phyloP scores from a whole-genome alignment of 2,329 filamentous ascomycete genomes.

The Cladophialophora exuberans region DNA sequence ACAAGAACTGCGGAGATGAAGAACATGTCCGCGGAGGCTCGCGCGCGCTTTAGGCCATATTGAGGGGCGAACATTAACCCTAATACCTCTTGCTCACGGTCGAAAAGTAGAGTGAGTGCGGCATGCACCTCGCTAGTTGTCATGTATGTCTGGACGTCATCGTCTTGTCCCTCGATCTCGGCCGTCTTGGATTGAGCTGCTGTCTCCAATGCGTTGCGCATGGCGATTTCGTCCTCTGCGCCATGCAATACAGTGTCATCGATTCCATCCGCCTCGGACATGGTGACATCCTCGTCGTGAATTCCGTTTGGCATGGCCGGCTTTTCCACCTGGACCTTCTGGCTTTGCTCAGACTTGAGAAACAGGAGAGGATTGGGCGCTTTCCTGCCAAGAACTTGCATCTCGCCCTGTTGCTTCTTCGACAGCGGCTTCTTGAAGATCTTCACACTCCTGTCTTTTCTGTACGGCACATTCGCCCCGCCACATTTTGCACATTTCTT shows the following conservation, averaged over 20 bases:
- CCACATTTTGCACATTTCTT: constrained; percentile 71
- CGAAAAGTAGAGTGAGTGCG: constrained; percentile 76
- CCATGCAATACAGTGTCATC: constrained; percentile 59
- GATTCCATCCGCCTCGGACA: constrained; percentile 46
- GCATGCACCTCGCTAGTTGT: constrained; percentile 82
- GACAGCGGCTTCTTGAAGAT: constrained; percentile 80
- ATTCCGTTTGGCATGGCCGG: constrained; percentile 23
- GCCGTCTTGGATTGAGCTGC: constrained; percentile 34
- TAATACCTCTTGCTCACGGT: constrained; percentile 83
- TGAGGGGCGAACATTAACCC: constrained; percentile 82
- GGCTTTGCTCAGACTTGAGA: constrained; percentile 52
- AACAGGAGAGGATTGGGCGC: constrained; percentile 71
- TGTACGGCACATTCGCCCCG: constrained; percentile 75
- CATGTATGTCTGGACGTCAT: constrained; percentile 70
- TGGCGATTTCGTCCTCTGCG: constrained; percentile 61
- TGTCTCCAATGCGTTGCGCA: constrained; percentile 49
- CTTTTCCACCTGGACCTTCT: constrained; percentile 40
- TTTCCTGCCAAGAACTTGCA: constrained; percentile 68
- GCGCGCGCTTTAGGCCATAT: constrained; percentile 60
- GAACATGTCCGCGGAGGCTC: constrained; percentile 84
- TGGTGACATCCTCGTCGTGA: constrained; percentile 54
- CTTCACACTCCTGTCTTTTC: constrained; percentile 89
- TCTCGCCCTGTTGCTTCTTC: constrained; percentile 78
- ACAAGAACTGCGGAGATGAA: constrained; percentile 86
- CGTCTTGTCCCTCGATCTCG: constrained; percentile 44